Evolutionary conservation across 305 asterid species (phyloP).

Genomic region (Plantago lanceolata): DNA sequence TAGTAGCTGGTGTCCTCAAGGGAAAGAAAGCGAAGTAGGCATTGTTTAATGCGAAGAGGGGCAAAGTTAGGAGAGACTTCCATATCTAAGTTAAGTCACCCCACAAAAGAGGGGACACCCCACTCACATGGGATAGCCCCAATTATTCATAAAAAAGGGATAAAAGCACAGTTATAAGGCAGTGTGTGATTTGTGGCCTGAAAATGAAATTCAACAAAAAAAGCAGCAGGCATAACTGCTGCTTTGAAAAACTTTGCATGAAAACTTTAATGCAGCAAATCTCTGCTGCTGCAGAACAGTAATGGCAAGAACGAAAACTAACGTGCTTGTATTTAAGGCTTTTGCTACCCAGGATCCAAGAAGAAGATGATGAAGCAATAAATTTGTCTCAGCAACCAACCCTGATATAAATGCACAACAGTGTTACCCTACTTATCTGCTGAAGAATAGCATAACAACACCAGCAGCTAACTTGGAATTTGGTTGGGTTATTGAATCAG

Average conservation of each 20-base stretch:
- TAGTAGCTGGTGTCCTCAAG: no score
- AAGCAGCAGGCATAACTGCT: constrained; percentile 10
- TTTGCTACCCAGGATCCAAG: constrained; percentile 7
- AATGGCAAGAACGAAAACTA: constrained; percentile 9
- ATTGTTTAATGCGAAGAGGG: not conserved
- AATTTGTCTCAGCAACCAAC: constrained; percentile 32
- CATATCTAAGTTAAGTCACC: constrained; percentile 1
- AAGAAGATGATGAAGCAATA: constrained; percentile 22
- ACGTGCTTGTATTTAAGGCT: constrained; percentile 27
- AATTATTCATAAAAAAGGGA: constrained; percentile 19
- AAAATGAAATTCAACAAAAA: constrained; percentile 5
- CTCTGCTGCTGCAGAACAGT: constrained; percentile 20
- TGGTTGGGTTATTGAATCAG: not conserved
- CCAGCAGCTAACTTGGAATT: not conserved
- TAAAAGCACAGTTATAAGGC: constrained; percentile 1
- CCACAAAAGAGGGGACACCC: constrained; percentile 18
- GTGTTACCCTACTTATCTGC: constrained; percentile 20
- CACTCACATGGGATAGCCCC: constrained; percentile 33
- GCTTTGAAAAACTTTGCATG: constrained; percentile 26
- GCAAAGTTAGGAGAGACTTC: not conserved
- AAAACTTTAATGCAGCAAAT: constrained; percentile 23
- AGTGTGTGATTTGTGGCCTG: constrained; percentile 13
- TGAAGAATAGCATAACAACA: constrained; percentile 15
- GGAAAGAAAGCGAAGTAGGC: not conserved
- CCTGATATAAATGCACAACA: constrained; percentile 19